Evolutionary conservation across 2,329 filamentous ascomycete species (phyloP).

Genomic region (Exophiala xenobiotica): DNA sequence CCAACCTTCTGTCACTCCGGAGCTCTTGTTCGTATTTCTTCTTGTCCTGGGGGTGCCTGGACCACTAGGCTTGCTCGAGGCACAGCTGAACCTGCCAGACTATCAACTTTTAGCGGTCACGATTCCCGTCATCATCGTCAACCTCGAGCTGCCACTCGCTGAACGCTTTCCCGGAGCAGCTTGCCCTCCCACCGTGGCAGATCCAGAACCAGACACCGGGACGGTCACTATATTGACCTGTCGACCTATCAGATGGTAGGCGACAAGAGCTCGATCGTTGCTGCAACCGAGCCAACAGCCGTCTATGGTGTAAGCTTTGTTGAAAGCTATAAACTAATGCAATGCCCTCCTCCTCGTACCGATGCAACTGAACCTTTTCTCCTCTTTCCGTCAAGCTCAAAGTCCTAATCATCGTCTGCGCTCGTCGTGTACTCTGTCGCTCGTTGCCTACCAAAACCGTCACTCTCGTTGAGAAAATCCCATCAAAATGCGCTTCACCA

Average conservation of each 20-base stretch:
- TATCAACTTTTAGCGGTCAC: background rate
- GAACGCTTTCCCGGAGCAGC: background rate
- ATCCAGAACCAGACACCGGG: background rate
- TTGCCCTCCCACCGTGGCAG: background rate
- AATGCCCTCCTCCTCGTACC: no score
- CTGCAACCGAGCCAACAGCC: no score
- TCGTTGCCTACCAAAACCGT: background rate
- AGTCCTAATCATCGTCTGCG: no score
- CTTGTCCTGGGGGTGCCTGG: background rate
- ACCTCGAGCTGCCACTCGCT: background rate
- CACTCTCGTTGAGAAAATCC: background rate
- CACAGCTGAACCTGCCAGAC: background rate
- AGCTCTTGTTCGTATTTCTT: no score
- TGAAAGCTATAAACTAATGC: no score
- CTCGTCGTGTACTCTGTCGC: no score
- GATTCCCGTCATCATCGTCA: background rate
- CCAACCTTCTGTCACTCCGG: background rate
- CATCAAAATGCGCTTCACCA: conserved; percentile 15
- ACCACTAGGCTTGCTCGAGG: background rate
- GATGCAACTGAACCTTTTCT: no score
- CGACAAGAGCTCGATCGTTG: no score
- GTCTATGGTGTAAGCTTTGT: no score
- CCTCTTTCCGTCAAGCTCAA: no score
- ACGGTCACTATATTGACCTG: no score
- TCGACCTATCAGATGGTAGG: no score